Percentiles rank a stretch among this genome's conserved stretches.
Conservation (phyloP, 1,284 basidiomycete species). For the Apiotrichum montevideense region DNA sequence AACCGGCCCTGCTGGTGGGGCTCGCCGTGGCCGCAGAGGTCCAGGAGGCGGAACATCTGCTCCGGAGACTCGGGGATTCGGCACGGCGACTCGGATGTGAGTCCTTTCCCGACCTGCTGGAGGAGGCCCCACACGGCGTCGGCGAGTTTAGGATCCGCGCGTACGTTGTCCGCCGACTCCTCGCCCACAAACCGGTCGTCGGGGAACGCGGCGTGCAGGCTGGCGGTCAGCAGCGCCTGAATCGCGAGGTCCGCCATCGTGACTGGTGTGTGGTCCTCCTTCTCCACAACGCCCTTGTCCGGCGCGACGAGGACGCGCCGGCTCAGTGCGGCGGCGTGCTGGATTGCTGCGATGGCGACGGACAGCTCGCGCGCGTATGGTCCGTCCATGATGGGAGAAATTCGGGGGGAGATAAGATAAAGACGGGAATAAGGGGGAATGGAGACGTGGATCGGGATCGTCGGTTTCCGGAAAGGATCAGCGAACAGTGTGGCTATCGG, state of each 20-base stretch:
- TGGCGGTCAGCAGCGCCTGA: slow-evolving; percentile 1
- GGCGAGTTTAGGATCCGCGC: background rate
- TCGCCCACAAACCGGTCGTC: background rate
- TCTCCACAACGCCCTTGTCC: slow-evolving; percentile 2
- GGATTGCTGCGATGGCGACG: background rate
- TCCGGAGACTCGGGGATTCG: background rate
- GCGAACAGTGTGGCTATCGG: no score
- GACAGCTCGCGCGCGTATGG: background rate
- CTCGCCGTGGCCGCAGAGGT: background rate
- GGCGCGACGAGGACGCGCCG: background rate
- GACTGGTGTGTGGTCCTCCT: slow-evolving; percentile 1
- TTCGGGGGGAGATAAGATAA: background rate
- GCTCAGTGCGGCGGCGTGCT: background rate
- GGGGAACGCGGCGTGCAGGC: background rate
- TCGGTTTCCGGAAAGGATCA: no score
- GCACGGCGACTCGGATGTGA: background rate
- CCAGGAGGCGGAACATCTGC: background rate
- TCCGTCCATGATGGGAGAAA: background rate
- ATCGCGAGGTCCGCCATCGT: slow-evolving; percentile 1
- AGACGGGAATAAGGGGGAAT: background rate
- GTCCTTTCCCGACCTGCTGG: background rate
- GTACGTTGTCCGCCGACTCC: background rate
- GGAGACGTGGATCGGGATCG: no score
- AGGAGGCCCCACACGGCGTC: background rate
- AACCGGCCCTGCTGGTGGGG: background rate